Evolutionary conservation across 805 yeast species (phyloP), one percentile per base, ranked within the genome.

Genomic region (Ascoidea asiatica): DNA sequence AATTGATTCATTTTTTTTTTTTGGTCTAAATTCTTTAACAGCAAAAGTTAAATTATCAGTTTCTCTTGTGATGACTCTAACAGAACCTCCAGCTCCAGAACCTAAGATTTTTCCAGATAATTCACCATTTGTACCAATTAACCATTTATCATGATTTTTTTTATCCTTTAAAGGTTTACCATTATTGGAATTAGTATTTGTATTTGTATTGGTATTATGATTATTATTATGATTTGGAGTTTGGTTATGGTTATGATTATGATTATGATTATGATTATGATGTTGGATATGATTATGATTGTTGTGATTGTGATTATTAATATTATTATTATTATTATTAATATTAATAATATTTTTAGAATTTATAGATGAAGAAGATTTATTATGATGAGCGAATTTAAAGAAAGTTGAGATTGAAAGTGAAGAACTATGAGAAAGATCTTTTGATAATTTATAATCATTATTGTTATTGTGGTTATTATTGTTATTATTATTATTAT

Each of bases 11-110:
- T 75, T 79, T 37, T 79, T 73, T 56, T 81, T 70, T 49, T 83
- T 70, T 13, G 85, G 75, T 53, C 90, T 72, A 55, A 84, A 84
- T 60, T 84, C 90, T 56, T 84, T 84, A 17, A 84, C 92, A 1
- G 95, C 95, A 65, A 84, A 83, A 0, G 83, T 75, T 36, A 73
- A 73, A 53, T 76, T 75, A 60, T 83, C 90, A 37, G 75, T 63
- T 39, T 82, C 80, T 53, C 90, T 72, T 6, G 72, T 72, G 20
- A 84, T 69, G 40, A 83, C 64, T 52, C 83, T 70, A n/a, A 84
- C 95, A 1, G 88, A 75, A 5, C 95, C 95, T 42, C 94, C 95
- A 11, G 92, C 95, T 46, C 95, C 95, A 1, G 87, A 77, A 17
- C 95, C 95, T 41, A 84, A 60, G 46, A 79, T 72, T 56, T 81